These are phyloP conservation scores for Didymella pomorum DNA, from an alignment of 2,329 filamentous ascomycete genomes.

Conservation along the genomic window DNA sequence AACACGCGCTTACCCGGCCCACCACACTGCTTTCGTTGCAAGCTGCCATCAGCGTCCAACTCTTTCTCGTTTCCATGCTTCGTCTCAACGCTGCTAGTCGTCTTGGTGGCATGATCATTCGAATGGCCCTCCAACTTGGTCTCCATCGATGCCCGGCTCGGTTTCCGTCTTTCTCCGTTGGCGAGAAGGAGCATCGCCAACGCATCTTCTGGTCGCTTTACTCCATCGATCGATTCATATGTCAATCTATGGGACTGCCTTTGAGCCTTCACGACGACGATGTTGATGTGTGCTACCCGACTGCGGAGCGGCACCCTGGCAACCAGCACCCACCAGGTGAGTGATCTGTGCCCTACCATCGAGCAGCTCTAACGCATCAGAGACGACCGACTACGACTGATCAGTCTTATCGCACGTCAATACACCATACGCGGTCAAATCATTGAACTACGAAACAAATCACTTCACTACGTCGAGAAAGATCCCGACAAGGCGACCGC, in stretches of 20 bases:
- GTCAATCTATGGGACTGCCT: constrained; percentile 64
- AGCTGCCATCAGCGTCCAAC: constrained; percentile 61
- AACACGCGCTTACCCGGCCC: constrained; percentile 57
- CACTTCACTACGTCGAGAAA: constrained; percentile 56
- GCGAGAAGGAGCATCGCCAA: constrained; percentile 59
- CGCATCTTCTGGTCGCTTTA: constrained; percentile 67
- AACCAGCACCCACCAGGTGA: constrained; percentile 24
- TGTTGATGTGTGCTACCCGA: constrained; percentile 65
- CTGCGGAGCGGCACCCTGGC: constrained; percentile 55
- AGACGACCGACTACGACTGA: constrained; percentile 27
- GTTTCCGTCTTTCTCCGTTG: constrained; percentile 59
- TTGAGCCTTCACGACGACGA: constrained; percentile 65
- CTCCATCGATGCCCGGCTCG: constrained; percentile 66
- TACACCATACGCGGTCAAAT: constrained; percentile 61
- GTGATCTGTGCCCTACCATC: not conserved
- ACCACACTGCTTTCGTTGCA: constrained; percentile 57
- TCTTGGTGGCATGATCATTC: constrained; percentile 62
- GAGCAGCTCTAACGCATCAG: constrained; percentile 3
- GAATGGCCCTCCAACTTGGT: constrained; percentile 65
- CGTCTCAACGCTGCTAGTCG: constrained; percentile 66
- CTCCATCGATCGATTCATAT: constrained; percentile 63
- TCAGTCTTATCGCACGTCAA: constrained; percentile 56
- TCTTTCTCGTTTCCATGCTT: constrained; percentile 65
- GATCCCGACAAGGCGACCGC: constrained; percentile 54
- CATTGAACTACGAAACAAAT: constrained; percentile 62